Conservation (phyloP, 371 early-diverging fungal genomes). For the Enteropsectra breve region DNA sequence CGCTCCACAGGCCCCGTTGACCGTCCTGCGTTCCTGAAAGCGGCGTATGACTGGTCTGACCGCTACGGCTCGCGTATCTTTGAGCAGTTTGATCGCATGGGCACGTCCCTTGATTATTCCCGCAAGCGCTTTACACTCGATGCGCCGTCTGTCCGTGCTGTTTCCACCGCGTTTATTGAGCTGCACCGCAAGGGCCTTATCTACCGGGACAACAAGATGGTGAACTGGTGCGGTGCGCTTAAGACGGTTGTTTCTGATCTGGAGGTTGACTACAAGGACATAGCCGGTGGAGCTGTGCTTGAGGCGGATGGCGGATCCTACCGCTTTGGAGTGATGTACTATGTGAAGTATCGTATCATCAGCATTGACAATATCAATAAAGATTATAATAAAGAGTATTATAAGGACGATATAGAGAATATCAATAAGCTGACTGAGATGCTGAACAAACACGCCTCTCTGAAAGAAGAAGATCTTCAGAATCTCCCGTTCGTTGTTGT, state of each 20-base stretch:
- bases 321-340: constrained; percentile 84
- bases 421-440: neutral
- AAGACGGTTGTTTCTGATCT: constrained; percentile 90
- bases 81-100: constrained; percentile 79
- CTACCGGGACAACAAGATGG: constrained; percentile 84
- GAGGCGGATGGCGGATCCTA: constrained; percentile 68
- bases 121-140: constrained; percentile 90
- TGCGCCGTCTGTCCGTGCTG: constrained; percentile 70
- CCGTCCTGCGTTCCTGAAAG: constrained; percentile 74
- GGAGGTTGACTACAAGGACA: constrained; percentile 64
- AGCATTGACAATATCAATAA: neutral
- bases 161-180: constrained; percentile 81
- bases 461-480: constrained; percentile 3
- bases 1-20: constrained; percentile 72
- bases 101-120: constrained; percentile 83
- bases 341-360: constrained; percentile 62
- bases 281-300: constrained; percentile 38
- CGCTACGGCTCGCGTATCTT: constrained; percentile 68
- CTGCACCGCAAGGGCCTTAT: constrained; percentile 88
- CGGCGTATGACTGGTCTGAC: constrained; percentile 92
- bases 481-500: constrained; percentile 66
- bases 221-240: constrained; percentile 93
- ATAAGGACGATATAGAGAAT: neutral
- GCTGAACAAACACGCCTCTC: neutral
- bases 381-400: neutral